Base-by-base conservation (phyloP, 2,329 filamentous ascomycete species). In the Escovopsis sp. region DNA sequence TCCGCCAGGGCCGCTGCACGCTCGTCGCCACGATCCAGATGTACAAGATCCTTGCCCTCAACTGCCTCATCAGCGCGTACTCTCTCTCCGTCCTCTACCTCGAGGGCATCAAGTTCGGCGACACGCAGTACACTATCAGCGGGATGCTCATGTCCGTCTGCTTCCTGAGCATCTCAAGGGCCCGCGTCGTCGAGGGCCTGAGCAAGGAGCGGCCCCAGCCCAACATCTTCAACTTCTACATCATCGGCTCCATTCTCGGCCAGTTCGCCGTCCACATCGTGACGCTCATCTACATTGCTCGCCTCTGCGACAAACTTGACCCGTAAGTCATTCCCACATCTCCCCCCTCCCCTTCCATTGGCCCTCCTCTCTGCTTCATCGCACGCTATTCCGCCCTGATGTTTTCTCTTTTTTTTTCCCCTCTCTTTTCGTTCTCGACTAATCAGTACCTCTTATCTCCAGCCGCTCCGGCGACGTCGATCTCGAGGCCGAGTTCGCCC, bases 61-160 rank as follows among this genome's bases (percentile, higher is more conserved):
- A 98, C 67, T 98, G 90, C 56, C 68, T 98, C 48, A 98, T 98
- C 55, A 94, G 84, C 48, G 90, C 90, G 27, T 98, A 98, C 73
- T 94, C 85, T 58, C 62, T 98, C 53, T 92, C 83, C 56, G 90
- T 98, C 14, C 69, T 98, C 39, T 98, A 98, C 53, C 73, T 98
- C 1, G 88, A 96, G 50, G 90, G 90, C 43, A 98, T 98, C 69
- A 98, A 98, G 65, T 98, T 98, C 54, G 87, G 90, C 38, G 90
- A 98, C 54, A 86, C 87, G 4, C 90, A 98, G 61, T 90, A 96
- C 46, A 98, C 90, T 13, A 96, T 98, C 50, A 94, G 86, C 48
- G 90, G 90, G 48, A 96, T 98, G 83, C 78, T 98, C 57, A 96
- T 98, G 90, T 94, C 87, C 49, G 90, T 98, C 34, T 98, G 90